phyloP scores from a whole-genome alignment of 306 rosid genomes.

The Carpinus viminea region DNA sequence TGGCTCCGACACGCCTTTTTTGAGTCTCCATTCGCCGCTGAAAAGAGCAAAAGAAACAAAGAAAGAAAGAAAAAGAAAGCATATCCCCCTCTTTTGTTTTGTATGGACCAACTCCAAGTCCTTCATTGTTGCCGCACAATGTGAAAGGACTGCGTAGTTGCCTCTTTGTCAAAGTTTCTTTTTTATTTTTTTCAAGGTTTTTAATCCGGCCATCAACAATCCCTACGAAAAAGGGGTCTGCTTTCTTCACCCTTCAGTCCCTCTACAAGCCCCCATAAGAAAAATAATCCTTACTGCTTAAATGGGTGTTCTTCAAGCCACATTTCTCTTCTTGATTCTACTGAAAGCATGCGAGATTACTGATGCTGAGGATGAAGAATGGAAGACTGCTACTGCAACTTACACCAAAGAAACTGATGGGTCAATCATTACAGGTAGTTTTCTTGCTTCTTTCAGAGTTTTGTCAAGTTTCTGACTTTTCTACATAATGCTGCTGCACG shows the following conservation, averaged over 20 bases:
- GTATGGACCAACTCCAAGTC: constrained; percentile 40
- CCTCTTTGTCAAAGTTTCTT: constrained; percentile 39
- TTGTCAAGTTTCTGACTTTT: neutral
- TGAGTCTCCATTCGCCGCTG: constrained; percentile 34
- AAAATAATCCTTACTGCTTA: constrained; percentile 16
- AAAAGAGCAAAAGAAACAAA: constrained; percentile 41
- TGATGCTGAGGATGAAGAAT: constrained; percentile 50
- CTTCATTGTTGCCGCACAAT: constrained; percentile 37
- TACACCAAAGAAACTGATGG: constrained; percentile 73
- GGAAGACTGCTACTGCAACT: constrained; percentile 93
- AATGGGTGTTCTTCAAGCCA: constrained; percentile 66
- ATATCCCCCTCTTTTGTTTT: constrained; percentile 24
- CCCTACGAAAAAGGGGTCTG: constrained; percentile 14
- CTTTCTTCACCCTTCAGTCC: constrained; percentile 35
- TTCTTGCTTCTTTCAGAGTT: constrained; percentile 22
- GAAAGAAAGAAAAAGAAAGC: constrained; percentile 28
- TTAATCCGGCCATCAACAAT: constrained; percentile 20
- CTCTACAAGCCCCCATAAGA: constrained; percentile 31
- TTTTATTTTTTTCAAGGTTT: constrained; percentile 22
- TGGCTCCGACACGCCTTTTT: constrained; percentile 32
- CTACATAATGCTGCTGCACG: neutral
- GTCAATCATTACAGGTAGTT: constrained; percentile 71
- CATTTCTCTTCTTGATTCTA: constrained; percentile 55
- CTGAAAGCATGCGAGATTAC: constrained; percentile 36
- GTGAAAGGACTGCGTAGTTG: constrained; percentile 33